These are phyloP conservation scores for Xerocomus potaroensis DNA, from an alignment of 768 basidiomycete genomes.

Conservation along the genomic window DNA sequence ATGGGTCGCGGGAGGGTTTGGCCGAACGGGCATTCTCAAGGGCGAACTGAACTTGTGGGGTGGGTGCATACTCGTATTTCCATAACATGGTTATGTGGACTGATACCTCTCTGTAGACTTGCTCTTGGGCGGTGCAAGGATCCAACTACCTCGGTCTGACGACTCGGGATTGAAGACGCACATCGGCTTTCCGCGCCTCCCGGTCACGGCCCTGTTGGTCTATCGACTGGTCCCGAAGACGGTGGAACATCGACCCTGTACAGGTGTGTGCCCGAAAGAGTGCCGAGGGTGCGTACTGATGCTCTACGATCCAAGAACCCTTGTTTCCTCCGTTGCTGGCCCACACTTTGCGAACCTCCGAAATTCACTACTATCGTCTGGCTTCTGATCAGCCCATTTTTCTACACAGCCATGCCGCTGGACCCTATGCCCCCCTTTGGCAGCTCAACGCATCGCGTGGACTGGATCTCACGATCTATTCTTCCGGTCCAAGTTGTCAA, in stretches of 20 bases:
- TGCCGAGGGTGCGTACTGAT: slow-evolving; percentile 5
- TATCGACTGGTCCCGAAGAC: slow-evolving; percentile 49
- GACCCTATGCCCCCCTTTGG: slow-evolving; percentile 51
- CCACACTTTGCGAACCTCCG: slow-evolving; percentile 54
- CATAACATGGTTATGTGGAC: slow-evolving; percentile 2
- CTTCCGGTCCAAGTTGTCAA: slow-evolving; percentile 49
- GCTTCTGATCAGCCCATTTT: slow-evolving; percentile 19
- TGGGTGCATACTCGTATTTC: slow-evolving; percentile 26
- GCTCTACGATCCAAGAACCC: slow-evolving; percentile 39
- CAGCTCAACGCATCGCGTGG: slow-evolving; percentile 27
- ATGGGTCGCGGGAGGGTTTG: slow-evolving; percentile 60
- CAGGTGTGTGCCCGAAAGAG: slow-evolving; percentile 17
- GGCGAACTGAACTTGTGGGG: slow-evolving; percentile 38
- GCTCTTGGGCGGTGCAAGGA: slow-evolving; percentile 32
- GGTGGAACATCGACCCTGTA: slow-evolving; percentile 21
- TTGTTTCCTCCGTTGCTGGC: slow-evolving; percentile 63
- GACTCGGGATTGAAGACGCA: slow-evolving; percentile 36
- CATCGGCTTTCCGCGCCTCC: slow-evolving; percentile 50
- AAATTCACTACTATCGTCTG: slow-evolving; percentile 68
- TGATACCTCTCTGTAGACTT: slow-evolving; percentile 33
- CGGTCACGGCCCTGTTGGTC: slow-evolving; percentile 59
- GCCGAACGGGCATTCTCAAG: slow-evolving; percentile 29
- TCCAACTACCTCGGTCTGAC: slow-evolving; percentile 31
- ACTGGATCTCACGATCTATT: slow-evolving; percentile 55
- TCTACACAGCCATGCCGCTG: slow-evolving; percentile 67